These are phyloP conservation scores for Trypanosoma scelopori DNA, from an alignment of 208 protist genomes.

Conservation along the genomic window DNA sequence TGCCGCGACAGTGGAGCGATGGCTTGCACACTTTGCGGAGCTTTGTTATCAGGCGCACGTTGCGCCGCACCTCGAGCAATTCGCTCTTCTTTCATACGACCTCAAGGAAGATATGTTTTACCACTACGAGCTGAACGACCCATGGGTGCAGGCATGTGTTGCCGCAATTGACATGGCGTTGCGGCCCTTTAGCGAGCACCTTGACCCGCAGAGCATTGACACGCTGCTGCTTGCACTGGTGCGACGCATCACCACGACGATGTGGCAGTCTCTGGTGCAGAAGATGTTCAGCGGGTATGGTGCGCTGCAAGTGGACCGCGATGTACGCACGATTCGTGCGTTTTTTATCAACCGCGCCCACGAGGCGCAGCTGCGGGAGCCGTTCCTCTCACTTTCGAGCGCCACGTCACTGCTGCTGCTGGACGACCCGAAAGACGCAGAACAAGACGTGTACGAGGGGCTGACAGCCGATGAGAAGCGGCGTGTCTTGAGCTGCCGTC, in stretches of 20 bases:
- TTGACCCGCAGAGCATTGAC: constrained; percentile 52
- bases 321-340: constrained; percentile 62
- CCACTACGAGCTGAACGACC: constrained; percentile 81
- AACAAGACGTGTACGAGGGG: constrained; percentile 45
- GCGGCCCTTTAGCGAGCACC: constrained; percentile 32
- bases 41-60: constrained; percentile 22
- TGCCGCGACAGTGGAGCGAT: background rate
- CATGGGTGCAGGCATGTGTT: constrained; percentile 75
- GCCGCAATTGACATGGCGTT: constrained; percentile 36
- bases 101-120: constrained; percentile 75
- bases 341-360: constrained; percentile 59
- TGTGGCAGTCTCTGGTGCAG: constrained; percentile 44
- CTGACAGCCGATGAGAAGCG: constrained; percentile 78
- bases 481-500: constrained; percentile 50
- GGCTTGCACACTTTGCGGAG: constrained; percentile 16
- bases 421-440: constrained; percentile 64
- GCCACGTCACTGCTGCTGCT: constrained; percentile 60
- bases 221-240: constrained; percentile 48
- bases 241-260: constrained; percentile 20
- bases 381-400: constrained; percentile 49
- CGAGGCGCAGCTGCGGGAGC: constrained; percentile 56
- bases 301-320: constrained; percentile 80
- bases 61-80: constrained; percentile 51
- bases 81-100: constrained; percentile 56
- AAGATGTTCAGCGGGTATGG: constrained; percentile 68